Evolutionary conservation across 1,139 yeast species (phyloP).

Genomic region (Nematodospora anomalae): DNA sequence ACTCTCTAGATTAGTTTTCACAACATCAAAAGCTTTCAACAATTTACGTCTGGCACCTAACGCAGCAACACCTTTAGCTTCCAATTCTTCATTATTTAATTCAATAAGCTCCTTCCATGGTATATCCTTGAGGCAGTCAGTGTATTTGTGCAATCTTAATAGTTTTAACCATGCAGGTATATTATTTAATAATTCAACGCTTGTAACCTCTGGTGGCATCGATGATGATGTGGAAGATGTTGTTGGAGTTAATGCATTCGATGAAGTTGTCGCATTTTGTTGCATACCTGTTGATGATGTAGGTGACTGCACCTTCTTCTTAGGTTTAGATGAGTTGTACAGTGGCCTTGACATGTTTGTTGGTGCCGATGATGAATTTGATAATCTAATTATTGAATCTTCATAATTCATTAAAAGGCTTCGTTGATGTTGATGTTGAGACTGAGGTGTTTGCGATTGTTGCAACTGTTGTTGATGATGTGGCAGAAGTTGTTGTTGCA

Average conservation of each 20-base stretch:
- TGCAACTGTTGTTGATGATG: conserved; percentile 14
- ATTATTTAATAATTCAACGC: conserved; percentile 64
- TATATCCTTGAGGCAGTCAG: conserved; percentile 73
- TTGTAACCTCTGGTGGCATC: conserved; percentile 67
- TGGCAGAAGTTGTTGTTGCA: conserved; percentile 14
- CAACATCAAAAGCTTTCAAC: conserved; percentile 85
- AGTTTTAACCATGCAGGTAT: conserved; percentile 93
- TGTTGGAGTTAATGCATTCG: conserved; percentile 12
- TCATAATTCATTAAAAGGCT: conserved; percentile 22
- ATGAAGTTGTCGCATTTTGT: conserved; percentile 4
- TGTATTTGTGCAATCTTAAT: conserved; percentile 87
- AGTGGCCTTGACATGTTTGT: conserved; percentile 6
- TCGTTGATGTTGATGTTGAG: conserved; percentile 11
- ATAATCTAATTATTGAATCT: conserved; percentile 37
- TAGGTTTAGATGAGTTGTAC: conserved; percentile 6
- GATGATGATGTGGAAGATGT: conserved; percentile 30
- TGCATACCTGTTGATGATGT: conserved; percentile 11
- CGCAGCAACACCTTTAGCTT: conserved; percentile 82
- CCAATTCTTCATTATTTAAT: conserved; percentile 67
- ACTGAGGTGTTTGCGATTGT: conserved; percentile 13
- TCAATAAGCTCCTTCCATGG: conserved; percentile 80
- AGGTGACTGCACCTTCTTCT: conserved; percentile 13
- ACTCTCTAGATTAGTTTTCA: conserved; percentile 33
- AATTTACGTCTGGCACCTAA: conserved; percentile 93
- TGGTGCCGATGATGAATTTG: conserved; percentile 43